These are phyloP conservation scores for Capsicum baccatum DNA, from an alignment of 257 asterid species.

Conservation along the genomic window DNA sequence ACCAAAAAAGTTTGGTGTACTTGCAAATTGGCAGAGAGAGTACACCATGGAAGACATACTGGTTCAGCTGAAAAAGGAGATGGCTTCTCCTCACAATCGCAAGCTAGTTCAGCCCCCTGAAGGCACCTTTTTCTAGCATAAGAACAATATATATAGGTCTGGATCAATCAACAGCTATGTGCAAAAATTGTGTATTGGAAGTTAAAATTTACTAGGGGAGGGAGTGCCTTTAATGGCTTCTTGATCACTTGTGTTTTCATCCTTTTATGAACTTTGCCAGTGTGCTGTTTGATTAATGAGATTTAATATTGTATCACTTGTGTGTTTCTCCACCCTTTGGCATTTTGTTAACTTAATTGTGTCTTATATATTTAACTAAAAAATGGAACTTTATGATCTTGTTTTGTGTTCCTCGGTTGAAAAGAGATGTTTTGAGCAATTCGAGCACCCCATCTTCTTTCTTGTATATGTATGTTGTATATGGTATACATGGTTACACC, in stretches of 20 bases:
- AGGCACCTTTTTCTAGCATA: constrained; percentile 75
- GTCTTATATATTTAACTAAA: not conserved
- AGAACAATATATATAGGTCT: constrained; percentile 4
- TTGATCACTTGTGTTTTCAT: constrained; percentile 21
- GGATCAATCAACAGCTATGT: not conserved
- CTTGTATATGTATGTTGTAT: not conserved
- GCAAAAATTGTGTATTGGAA: constrained; percentile 28
- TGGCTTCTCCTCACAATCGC: constrained; percentile 70
- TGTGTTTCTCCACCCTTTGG: not conserved
- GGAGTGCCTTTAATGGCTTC: not conserved
- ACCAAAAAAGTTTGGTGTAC: constrained; percentile 66
- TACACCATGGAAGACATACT: constrained; percentile 75
- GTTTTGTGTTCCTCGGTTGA: not conserved
- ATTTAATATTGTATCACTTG: not conserved
- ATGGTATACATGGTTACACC: not conserved
- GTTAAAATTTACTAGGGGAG: constrained; percentile 8
- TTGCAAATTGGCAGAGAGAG: constrained; percentile 81
- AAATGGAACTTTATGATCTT: not conserved
- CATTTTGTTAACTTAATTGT: not conserved
- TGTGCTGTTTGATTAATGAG: constrained; percentile 25
- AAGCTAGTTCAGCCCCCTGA: constrained; percentile 86
- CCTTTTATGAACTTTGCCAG: constrained; percentile 25
- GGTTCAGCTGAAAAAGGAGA: constrained; percentile 67
- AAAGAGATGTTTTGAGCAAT: not conserved
- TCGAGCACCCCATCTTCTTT: not conserved